phyloP scores from a whole-genome alignment of 139 green algal genomes.

The Diplosphaera chodatii region DNA sequence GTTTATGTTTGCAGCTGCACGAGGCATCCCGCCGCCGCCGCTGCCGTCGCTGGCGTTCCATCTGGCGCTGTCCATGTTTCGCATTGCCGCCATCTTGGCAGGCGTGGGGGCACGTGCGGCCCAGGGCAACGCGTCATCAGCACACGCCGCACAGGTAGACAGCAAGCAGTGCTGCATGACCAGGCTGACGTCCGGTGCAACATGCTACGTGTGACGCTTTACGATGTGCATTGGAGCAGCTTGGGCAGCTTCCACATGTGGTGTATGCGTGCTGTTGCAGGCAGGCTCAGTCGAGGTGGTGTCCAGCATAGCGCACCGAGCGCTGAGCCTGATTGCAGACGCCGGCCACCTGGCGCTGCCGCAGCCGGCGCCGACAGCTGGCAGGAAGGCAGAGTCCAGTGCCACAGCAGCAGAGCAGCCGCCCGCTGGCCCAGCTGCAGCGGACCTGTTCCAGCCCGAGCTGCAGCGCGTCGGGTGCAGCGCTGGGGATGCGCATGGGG shows the following conservation, averaged over 20 bases:
- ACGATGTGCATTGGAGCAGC: too few species aligned
- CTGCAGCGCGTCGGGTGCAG: background rate
- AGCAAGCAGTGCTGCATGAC: background rate
- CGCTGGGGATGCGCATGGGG: too few species aligned
- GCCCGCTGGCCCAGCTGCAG: background rate
- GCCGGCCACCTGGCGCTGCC: constrained; percentile 1
- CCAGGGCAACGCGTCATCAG: constrained; percentile 82
- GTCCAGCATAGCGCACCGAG: constrained; percentile 44
- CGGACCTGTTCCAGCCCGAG: background rate
- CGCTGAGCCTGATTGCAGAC: constrained; percentile 43
- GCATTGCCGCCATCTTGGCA: constrained; percentile 84
- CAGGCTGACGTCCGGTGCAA: too few species aligned
- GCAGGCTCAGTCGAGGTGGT: constrained; percentile 56
- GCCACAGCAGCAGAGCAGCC: too few species aligned
- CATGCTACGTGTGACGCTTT: too few species aligned
- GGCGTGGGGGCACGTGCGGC: constrained; percentile 67
- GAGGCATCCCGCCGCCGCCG: constrained; percentile 32
- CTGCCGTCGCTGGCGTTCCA: constrained; percentile 82
- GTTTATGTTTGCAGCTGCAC: constrained; percentile 37
- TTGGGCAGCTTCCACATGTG: too few species aligned
- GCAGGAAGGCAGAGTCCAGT: background rate
- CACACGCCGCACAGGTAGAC: constrained; percentile 45
- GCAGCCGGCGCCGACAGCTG: background rate
- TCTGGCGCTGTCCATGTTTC: constrained; percentile 85
- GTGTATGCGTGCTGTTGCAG: background rate